A percentile compares a stretch with the other conserved stretches of the same genome.
phyloP scores from a whole-genome alignment of 805 yeast genomes.

The fission yeast (Schizosaccharomyces pombe) region ASM294v3 CU329670.1:5335001-5335500 shows the following conservation, averaged over 20 bases:
- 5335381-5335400: conserved; percentile 29
- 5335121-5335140: conserved; percentile 29
- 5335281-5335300: conserved; percentile 81
- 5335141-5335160: conserved; percentile 79
- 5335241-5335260: conserved; percentile 28
- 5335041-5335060: no score
- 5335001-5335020: no score
- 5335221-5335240: conserved; percentile 30
- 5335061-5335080: neutral
- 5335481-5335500: conserved; percentile 79
- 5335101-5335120: neutral
- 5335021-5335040: no score
- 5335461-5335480: conserved; percentile 71
- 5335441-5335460: conserved; percentile 91
- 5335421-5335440: conserved; percentile 81
- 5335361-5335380: conserved; percentile 44
- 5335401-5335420: conserved; percentile 61
- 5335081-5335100: neutral
- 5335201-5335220: conserved; percentile 35
- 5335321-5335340: conserved; percentile 57
- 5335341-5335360: conserved; percentile 96
- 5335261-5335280: conserved; percentile 74
- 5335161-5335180: conserved; percentile 38
- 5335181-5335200: conserved; percentile 32
- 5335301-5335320: conserved; percentile 86